Base-by-base conservation (phyloP, 495 filamentous ascomycete species). In the Xylaria curta region DNA sequence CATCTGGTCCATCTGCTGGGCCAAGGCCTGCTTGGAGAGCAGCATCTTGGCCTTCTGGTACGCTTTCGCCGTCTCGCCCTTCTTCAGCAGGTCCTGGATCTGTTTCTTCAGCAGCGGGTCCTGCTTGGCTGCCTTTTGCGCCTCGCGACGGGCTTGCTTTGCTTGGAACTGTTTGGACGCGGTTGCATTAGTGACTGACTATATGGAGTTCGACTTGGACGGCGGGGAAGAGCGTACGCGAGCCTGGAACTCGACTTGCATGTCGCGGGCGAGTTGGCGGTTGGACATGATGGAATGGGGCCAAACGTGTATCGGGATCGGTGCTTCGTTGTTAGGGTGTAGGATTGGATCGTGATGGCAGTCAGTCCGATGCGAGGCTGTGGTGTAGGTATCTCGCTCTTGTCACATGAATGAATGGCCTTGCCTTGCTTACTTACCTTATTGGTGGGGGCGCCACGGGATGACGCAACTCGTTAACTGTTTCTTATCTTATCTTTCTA, bases 101-200 rank as follows among this genome's bases (percentile, higher is more conserved):
- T 95, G 94, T 77, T 91, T 89, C 84, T 94, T 93, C 80, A 95
- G 89, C 33, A 89, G 85, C 69, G 89, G 91, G 79, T 94, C 93
- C 79, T 95, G 93, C 81, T 94, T 94, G 66, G 89, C 88, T 21
- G 93, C 93, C 79, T 94, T 94, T 69, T 88, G 88, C 13, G 93
- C 90, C 83, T 95, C 92, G 72, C 93, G 85, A 69, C 93, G 93
- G 66, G 94, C 87, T 80, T 93, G 91, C 80, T 95, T 95, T 28
- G 93, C 90, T 69, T 93, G 94, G 85, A 95, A 94, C 91, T 94
- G 60, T 59, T 59, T 66, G 26, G 70, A 61, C 49, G 64, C 42
- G 65, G 49, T 24, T 24, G 70, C 17, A 47, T 46, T 60, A 70
- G 66, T 40, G 9, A 56, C 28, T 13, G 10, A 56, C 31, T 15